Evolutionary conservation across 345 rosid species (phyloP), one percentile per base, ranked within the genome.

Genomic region (Sapria himalayana): DNA sequence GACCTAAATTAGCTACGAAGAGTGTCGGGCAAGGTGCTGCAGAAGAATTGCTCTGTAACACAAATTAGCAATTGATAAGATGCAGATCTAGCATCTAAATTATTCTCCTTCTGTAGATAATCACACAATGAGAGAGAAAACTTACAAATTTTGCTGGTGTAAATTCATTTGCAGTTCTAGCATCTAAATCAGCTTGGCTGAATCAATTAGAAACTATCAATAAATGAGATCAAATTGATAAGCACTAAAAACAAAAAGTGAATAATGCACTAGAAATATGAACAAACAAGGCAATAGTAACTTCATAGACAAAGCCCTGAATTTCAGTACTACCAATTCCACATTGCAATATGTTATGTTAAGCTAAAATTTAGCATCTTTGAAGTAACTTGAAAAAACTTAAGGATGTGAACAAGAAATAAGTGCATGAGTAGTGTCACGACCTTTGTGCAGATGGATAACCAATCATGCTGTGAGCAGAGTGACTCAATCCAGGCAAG

Each of bases 381-480:
- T 55, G 45, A 49, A 68, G 61, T 48, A 61, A 64, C n/a, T n/a
- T n/a, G n/a, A n/a, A n/a, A n/a, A n/a, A n/a, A n/a, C n/a, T n/a
- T n/a, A n/a, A n/a, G n/a, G n/a, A n/a, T n/a, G n/a, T n/a, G n/a
- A n/a, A n/a, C n/a, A n/a, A n/a, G 25, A 49, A 62, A 61, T 39
- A 54, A 59, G 85, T 74, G 80, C 65, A 67, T 47, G 74, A 74
- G 85, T 56, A 64, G 92, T 78, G 92, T 92, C 69, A 71, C 59
- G 81, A 85, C 92, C 92, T 85, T 65, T 61, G 92, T 81, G 84
- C 63, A 78, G 86, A 61, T 74, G 94, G 70, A 75, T 71, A 78
- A 75, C 71, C 84, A 81, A 64, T 73, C 56, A 58, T 78, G 92
- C 55, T 69, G 94, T 67, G 50, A 68, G 92, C 68, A 70, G 94